A percentile compares a stretch with the other conserved stretches of the same genome.
These are phyloP conservation scores for Skeletonema grethae DNA, from an alignment of 108 stramenopile species.

Conservation along the genomic window DNA sequence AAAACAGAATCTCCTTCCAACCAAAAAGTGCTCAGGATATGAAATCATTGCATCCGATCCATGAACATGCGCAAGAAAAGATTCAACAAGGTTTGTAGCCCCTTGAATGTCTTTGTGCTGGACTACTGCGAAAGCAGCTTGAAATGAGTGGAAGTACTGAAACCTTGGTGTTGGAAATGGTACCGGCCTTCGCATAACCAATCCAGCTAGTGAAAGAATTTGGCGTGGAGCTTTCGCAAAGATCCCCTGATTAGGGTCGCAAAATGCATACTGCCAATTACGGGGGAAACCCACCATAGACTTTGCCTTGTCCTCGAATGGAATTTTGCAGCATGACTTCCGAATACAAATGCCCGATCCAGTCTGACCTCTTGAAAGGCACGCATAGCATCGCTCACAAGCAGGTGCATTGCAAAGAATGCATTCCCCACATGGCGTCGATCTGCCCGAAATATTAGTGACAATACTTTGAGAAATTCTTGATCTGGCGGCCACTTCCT, in stretches of 20 bases:
- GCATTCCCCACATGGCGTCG: conserved; percentile 19
- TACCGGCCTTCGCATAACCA: conserved; percentile 27
- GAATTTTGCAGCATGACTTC: conserved; percentile 46
- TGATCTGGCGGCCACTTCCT: not conserved
- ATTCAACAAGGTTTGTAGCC: conserved; percentile 18
- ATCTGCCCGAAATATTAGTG: not conserved
- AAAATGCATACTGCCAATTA: conserved; percentile 42
- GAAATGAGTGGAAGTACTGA: conserved; percentile 20
- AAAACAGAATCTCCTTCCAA: conserved; percentile 24
- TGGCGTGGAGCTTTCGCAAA: conserved; percentile 13
- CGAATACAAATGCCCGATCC: not conserved
- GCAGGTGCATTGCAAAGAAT: conserved; percentile 33
- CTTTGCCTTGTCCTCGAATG: conserved; percentile 34
- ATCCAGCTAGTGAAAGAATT: conserved; percentile 18
- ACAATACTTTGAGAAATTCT: not conserved
- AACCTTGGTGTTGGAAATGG: not conserved
- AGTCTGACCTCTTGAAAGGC: not conserved
- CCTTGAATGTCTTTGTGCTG: conserved; percentile 2
- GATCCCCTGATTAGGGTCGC: conserved; percentile 22
- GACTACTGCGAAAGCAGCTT: conserved; percentile 23
- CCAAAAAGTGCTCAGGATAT: conserved; percentile 33
- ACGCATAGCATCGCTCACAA: conserved; percentile 31
- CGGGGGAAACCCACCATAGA: conserved; percentile 31
- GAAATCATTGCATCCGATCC: conserved; percentile 17
- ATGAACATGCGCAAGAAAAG: conserved; percentile 16